Conservation (phyloP, 169 alveolate genomes). For the Eimeria maxima region DNA sequence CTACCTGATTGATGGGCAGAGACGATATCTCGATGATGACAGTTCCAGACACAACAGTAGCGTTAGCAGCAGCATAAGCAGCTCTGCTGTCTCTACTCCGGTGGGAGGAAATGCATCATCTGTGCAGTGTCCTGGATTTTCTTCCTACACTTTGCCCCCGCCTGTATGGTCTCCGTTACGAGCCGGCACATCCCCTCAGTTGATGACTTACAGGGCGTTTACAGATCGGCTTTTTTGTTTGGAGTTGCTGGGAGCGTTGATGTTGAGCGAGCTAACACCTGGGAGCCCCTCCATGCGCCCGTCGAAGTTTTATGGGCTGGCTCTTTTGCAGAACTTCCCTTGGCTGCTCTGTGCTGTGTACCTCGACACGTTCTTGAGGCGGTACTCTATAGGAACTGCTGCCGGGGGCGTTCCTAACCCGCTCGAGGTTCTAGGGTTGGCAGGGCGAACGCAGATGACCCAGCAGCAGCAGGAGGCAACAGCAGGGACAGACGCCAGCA, state of each 20-base stretch:
- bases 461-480: slow-evolving; percentile 68
- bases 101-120: slow-evolving; percentile 17
- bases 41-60: slow-evolving; percentile 43
- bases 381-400: slow-evolving; percentile 66
- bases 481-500: slow-evolving; percentile 4
- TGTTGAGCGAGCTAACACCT: slow-evolving; percentile 68
- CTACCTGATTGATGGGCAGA: slow-evolving; percentile 37
- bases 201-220: slow-evolving; percentile 58
- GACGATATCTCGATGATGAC: slow-evolving; percentile 28
- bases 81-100: slow-evolving; percentile 52
- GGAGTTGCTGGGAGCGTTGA: slow-evolving; percentile 55
- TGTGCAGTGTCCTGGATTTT: not conserved
- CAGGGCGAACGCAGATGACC: not conserved
- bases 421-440: slow-evolving; percentile 62
- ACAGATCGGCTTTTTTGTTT: slow-evolving; percentile 60
- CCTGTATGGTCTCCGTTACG: slow-evolving; percentile 74
- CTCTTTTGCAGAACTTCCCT: slow-evolving; percentile 38
- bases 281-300: slow-evolving; percentile 64
- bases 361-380: slow-evolving; percentile 70
- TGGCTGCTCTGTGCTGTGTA: slow-evolving; percentile 70
- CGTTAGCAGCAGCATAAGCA: slow-evolving; percentile 33
- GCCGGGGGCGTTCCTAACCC: slow-evolving; percentile 63
- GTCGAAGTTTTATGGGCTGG: slow-evolving; percentile 26
- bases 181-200: slow-evolving; percentile 41
- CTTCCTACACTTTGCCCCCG: slow-evolving; percentile 49